Conservation (phyloP, 257 asterid genomes). For the Hygrophila difformis region DNA sequence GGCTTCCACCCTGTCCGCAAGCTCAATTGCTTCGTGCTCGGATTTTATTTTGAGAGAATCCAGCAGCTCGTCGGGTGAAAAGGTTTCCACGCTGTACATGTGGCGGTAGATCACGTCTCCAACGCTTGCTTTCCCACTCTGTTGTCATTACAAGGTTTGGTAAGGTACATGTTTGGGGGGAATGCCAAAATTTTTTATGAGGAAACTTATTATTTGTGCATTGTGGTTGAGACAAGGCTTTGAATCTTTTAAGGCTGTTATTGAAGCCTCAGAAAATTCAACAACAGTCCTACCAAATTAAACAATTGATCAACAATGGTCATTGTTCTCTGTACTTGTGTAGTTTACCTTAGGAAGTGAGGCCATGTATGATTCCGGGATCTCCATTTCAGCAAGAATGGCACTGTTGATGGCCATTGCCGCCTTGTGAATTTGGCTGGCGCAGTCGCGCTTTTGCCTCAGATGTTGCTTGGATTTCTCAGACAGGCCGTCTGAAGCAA, state of each 20-base stretch:
- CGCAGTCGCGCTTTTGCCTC: constrained; percentile 51
- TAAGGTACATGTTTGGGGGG: no score
- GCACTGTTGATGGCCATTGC: constrained; percentile 74
- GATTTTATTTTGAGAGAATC: constrained; percentile 49
- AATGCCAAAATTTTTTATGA: no score
- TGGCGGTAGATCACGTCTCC: constrained; percentile 67
- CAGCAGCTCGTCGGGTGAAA: constrained; percentile 53
- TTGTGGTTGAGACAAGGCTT: no score
- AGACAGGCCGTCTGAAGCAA: constrained; percentile 51
- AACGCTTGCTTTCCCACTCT: constrained; percentile 81
- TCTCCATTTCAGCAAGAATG: constrained; percentile 74
- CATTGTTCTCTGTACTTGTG: no score
- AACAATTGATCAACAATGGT: no score
- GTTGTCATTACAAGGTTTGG: constrained; percentile 3
- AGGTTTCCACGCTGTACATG: constrained; percentile 52
- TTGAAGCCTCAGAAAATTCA: no score
- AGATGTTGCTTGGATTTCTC: constrained; percentile 49
- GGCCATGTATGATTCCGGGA: constrained; percentile 73
- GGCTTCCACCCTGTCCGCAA: constrained; percentile 79
- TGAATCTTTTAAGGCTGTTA: no score
- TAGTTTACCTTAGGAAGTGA: constrained; percentile 78
- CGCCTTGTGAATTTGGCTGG: constrained; percentile 87
- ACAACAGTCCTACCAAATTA: no score
- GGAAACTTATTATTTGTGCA: no score
- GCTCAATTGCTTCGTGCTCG: constrained; percentile 82